Evolutionary conservation across 495 filamentous ascomycete species (phyloP).

Genomic region (Trichodelitschia bisporula): DNA sequence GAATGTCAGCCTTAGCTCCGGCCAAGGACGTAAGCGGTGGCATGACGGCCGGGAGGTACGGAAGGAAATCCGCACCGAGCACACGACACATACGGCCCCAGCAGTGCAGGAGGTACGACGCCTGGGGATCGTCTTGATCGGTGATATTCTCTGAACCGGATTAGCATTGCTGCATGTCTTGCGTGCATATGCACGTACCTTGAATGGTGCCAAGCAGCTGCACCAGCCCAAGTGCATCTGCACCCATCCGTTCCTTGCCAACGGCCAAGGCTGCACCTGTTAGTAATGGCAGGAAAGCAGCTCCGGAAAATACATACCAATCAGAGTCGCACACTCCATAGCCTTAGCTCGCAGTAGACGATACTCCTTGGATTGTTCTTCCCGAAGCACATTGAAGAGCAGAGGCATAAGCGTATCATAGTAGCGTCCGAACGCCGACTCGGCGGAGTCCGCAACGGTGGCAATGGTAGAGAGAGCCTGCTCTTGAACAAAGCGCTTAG

Average conservation of each 20-base stretch:
- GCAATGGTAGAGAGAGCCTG: slow-evolving; percentile 96
- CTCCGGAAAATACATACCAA: slow-evolving; percentile 14
- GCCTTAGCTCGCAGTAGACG: slow-evolving; percentile 83
- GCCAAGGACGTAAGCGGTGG: slow-evolving; percentile 79
- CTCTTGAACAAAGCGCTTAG: slow-evolving; percentile 91
- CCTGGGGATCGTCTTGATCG: slow-evolving; percentile 88
- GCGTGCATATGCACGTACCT: no score
- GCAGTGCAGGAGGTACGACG: slow-evolving; percentile 92
- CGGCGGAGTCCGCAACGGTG: slow-evolving; percentile 93
- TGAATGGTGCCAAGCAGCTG: slow-evolving; percentile 73
- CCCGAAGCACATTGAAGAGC: slow-evolving; percentile 64
- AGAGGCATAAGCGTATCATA: slow-evolving; percentile 90
- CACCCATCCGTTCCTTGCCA: slow-evolving; percentile 72
- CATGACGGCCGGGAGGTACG: slow-evolving; percentile 81
- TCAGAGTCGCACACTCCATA: slow-evolving; percentile 97
- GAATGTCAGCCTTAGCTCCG: slow-evolving; percentile 90
- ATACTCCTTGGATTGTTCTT: slow-evolving; percentile 81
- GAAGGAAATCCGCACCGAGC: slow-evolving; percentile 69
- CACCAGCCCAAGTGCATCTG: slow-evolving; percentile 65
- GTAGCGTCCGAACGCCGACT: slow-evolving; percentile 85
- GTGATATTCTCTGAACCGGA: slow-evolving; percentile 60
- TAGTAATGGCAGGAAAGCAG: not conserved
- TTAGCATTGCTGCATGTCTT: no score
- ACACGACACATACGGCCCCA: slow-evolving; percentile 99
- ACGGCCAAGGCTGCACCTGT: slow-evolving; percentile 48